Percentiles rank a stretch among this genome's conserved stretches.
phyloP scores from a whole-genome alignment of 2,329 filamentous ascomycete species.

The Didymella pomorum region DNA sequence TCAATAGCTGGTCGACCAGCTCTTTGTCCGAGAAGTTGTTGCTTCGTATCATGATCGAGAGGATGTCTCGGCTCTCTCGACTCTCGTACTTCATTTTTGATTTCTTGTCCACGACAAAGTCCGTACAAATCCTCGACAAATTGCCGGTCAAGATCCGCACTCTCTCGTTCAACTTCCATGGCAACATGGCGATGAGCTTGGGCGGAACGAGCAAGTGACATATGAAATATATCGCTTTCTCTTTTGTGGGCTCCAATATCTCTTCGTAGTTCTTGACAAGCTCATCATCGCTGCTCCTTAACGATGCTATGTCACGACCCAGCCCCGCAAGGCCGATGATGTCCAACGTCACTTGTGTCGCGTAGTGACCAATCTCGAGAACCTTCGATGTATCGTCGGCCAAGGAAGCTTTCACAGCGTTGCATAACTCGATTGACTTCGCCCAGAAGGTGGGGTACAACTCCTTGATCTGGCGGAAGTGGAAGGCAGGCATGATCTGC shows the following conservation, averaged over 20 bases:
- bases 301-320: slow-evolving; percentile 54
- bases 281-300: slow-evolving; percentile 54
- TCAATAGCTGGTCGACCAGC: slow-evolving; percentile 64
- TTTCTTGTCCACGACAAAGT: slow-evolving; percentile 60
- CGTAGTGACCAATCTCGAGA: slow-evolving; percentile 54
- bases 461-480: slow-evolving; percentile 85
- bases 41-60: slow-evolving; percentile 61
- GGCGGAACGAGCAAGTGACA: slow-evolving; percentile 50
- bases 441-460: slow-evolving; percentile 85
- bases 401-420: slow-evolving; percentile 66
- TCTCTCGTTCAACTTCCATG: slow-evolving; percentile 57
- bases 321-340: slow-evolving; percentile 58
- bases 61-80: slow-evolving; percentile 51
- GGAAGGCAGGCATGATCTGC: slow-evolving; percentile 81
- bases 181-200: slow-evolving; percentile 52
- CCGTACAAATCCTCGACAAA: slow-evolving; percentile 53
- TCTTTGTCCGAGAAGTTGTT: slow-evolving; percentile 62
- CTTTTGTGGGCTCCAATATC: slow-evolving; percentile 55
- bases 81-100: slow-evolving; percentile 46
- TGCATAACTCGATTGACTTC: slow-evolving; percentile 74
- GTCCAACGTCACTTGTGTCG: slow-evolving; percentile 56
- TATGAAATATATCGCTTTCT: slow-evolving; percentile 58
- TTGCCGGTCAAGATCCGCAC: slow-evolving; percentile 50
- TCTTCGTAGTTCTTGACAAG: slow-evolving; percentile 55
- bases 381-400: slow-evolving; percentile 50